phyloP scores from a whole-genome alignment of 1,284 basidiomycete genomes.

The Rhodotorula glutinis region DNA sequence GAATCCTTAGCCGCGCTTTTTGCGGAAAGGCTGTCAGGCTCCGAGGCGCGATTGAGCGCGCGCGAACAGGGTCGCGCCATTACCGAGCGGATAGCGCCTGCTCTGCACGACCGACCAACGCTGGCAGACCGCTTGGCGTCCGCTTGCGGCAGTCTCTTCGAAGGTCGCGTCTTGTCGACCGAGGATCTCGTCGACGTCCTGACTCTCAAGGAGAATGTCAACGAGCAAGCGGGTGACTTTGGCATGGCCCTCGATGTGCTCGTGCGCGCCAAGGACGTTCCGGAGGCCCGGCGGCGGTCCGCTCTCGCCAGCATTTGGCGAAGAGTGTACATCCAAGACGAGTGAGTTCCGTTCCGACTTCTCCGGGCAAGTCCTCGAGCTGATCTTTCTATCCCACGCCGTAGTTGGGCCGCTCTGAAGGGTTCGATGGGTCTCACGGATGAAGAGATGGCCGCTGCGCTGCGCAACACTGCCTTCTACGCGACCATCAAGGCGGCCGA shows the following conservation, averaged over 20 bases:
- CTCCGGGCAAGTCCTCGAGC: not conserved
- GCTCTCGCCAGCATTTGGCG: slow-evolving; percentile 77
- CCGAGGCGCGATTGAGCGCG: slow-evolving; percentile 43
- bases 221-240: slow-evolving; percentile 48
- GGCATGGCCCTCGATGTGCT: slow-evolving; percentile 52
- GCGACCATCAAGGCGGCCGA: slow-evolving; percentile 54
- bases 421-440: slow-evolving; percentile 68
- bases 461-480: slow-evolving; percentile 67
- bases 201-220: slow-evolving; percentile 53
- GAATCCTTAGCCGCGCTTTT: slow-evolving; percentile 46
- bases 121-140: slow-evolving; percentile 37
- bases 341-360: slow-evolving; percentile 63
- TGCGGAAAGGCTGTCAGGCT: slow-evolving; percentile 24
- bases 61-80: slow-evolving; percentile 50
- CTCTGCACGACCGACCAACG: slow-evolving; percentile 17
- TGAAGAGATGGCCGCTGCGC: slow-evolving; percentile 62
- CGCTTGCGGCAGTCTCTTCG: slow-evolving; percentile 45
- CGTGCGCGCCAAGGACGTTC: slow-evolving; percentile 57
- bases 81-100: slow-evolving; percentile 18
- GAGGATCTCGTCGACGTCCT: slow-evolving; percentile 57
- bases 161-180: slow-evolving; percentile 47
- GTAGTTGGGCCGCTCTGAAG: slow-evolving; percentile 69
- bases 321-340: slow-evolving; percentile 78
- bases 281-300: slow-evolving; percentile 62
- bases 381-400: slow-evolving; percentile 8